Conservation (phyloP, 331 rosid genomes). For the Cucumis variabilis region DNA sequence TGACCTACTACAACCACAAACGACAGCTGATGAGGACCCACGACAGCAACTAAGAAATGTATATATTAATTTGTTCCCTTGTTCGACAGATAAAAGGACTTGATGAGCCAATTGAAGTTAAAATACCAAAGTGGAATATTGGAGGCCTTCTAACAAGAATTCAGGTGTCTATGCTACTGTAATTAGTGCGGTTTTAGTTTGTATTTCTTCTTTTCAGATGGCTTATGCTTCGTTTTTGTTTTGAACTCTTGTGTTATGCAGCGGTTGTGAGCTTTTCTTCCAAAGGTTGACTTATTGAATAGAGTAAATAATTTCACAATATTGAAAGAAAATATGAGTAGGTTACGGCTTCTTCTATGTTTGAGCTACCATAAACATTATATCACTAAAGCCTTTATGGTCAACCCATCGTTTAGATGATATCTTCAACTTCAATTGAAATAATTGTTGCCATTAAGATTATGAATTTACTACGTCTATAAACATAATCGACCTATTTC, state of each 20-base stretch:
- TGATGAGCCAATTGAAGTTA: conserved; percentile 77
- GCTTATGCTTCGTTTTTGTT: conserved; percentile 16
- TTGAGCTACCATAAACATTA: too few species aligned
- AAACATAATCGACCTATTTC: not conserved
- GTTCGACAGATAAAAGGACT: conserved; percentile 69
- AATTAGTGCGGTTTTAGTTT: conserved; percentile 29
- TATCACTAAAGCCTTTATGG: too few species aligned
- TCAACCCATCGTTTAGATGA: not conserved
- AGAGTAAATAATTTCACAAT: conserved; percentile 79
- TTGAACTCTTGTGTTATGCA: conserved; percentile 46
- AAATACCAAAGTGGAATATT: conserved; percentile 83
- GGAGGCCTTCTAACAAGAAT: conserved; percentile 90
- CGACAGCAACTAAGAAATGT: too few species aligned
- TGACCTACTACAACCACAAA: too few species aligned
- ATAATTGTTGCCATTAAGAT: not conserved
- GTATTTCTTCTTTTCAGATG: conserved; percentile 2
- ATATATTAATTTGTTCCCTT: not conserved
- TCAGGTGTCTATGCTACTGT: conserved; percentile 56
- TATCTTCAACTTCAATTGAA: not conserved
- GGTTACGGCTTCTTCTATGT: not conserved
- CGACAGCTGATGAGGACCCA: too few species aligned
- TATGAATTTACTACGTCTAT: not conserved
- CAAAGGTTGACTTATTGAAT: conserved; percentile 73
- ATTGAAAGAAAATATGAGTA: conserved; percentile 74
- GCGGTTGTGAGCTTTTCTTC: conserved; percentile 88